Percentiles rank a stretch among this genome's conserved stretches.
Conservation (phyloP, 768 basidiomycete species). For the Lyophyllum decastes region DNA sequence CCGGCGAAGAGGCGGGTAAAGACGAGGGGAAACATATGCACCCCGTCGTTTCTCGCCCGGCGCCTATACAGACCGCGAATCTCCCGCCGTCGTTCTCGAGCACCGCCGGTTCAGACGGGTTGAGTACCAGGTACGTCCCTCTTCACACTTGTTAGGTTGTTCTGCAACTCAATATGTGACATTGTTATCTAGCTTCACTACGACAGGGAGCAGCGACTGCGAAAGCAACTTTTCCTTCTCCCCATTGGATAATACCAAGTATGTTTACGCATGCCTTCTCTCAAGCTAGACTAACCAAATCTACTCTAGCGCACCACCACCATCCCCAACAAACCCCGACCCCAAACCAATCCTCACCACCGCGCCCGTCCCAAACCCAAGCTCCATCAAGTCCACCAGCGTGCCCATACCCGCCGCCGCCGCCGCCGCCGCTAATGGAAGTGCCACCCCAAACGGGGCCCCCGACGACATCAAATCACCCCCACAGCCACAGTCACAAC, state of each 20-base stretch:
- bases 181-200: background rate
- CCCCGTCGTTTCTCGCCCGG: slow-evolving; percentile 41
- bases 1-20: slow-evolving; percentile 20
- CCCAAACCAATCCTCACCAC: background rate
- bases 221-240: background rate
- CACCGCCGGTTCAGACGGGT: background rate
- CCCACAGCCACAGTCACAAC: background rate
- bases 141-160: background rate
- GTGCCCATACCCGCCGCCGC: background rate
- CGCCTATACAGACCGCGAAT: slow-evolving; percentile 17
- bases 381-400: background rate
- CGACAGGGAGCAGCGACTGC: slow-evolving; percentile 7
- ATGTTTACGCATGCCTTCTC: background rate
- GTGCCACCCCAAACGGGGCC: too few relatives aligned
- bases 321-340: background rate
- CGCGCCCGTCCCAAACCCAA: background rate
- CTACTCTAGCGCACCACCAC: background rate
- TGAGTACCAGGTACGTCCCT: slow-evolving; percentile 11
- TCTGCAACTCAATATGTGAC: background rate
- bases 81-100: slow-evolving; percentile 11
- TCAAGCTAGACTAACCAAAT: background rate
- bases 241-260: slow-evolving; percentile 1
- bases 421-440: background rate
- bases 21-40: slow-evolving; percentile 54
- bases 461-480: too few relatives aligned